phyloP scores from a whole-genome alignment of 2,329 filamentous ascomycete species.

The Coniella vitis region DNA sequence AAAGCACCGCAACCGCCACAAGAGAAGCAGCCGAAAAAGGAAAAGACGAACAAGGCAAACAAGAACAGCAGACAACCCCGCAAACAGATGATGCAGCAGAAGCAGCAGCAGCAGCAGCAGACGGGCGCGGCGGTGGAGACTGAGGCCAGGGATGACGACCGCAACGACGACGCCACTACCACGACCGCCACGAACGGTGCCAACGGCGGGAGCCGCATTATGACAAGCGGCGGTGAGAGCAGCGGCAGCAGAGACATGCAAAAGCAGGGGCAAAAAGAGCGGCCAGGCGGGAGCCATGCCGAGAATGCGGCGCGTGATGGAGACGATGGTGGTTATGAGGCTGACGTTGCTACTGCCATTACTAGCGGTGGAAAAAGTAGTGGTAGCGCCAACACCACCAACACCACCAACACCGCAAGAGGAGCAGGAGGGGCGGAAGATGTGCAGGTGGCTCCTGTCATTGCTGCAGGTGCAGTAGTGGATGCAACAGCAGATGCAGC shows the following conservation, averaged over 20 bases:
- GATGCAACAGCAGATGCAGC: not conserved
- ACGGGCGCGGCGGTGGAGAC: not conserved
- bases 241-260: not conserved
- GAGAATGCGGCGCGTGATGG: not conserved
- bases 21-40: slow-evolving; percentile 17
- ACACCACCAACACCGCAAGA: not conserved
- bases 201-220: not conserved
- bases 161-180: not conserved
- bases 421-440: not conserved
- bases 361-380: not conserved
- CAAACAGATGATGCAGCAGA: not conserved
- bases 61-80: not conserved
- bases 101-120: not conserved
- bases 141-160: not conserved
- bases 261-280: slow-evolving; percentile 2
- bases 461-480: not conserved
- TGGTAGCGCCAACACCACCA: not conserved
- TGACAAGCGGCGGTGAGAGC: slow-evolving; percentile 13
- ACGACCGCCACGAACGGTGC: not conserved
- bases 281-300: not conserved
- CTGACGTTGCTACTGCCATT: too few relatives aligned
- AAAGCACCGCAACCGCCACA: slow-evolving; percentile 31
- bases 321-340: not conserved
- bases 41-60: slow-evolving; percentile 14
- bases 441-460: not conserved